Conservation (phyloP, 2,329 filamentous ascomycete species). For the Aspergillus calidoustus region DNA sequence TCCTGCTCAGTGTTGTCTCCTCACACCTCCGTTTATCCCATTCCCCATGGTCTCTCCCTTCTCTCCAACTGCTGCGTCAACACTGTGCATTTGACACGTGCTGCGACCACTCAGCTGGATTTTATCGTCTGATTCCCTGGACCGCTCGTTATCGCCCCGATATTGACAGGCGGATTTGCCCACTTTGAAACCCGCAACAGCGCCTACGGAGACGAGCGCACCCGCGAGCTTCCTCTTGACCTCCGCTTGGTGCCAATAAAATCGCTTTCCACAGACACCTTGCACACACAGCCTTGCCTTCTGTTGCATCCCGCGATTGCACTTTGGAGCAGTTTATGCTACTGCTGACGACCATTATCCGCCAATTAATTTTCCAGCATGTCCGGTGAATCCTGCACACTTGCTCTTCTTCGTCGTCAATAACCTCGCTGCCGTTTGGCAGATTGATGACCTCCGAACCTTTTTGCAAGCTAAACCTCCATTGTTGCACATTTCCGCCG, state of each 20-base stretch:
- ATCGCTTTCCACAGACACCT: slow-evolving; percentile 18
- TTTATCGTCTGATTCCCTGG: slow-evolving; percentile 7
- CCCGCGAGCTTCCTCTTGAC: slow-evolving; percentile 16
- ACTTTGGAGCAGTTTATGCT: slow-evolving; percentile 7
- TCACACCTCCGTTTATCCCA: not conserved
- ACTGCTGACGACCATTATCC: not conserved
- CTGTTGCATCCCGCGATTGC: slow-evolving; percentile 12
- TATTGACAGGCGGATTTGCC: slow-evolving; percentile 4
- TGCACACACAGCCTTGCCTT: slow-evolving; percentile 23
- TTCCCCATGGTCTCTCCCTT: slow-evolving; percentile 13
- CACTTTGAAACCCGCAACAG: slow-evolving; percentile 5
- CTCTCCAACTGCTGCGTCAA: slow-evolving; percentile 15
- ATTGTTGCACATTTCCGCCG: slow-evolving; percentile 20
- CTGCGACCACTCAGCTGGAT: slow-evolving; percentile 19
- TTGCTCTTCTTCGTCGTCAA: slow-evolving; percentile 24
- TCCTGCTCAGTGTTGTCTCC: not conserved
- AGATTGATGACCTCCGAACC: slow-evolving; percentile 28
- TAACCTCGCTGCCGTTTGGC: slow-evolving; percentile 28
- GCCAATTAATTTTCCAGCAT: slow-evolving; percentile 21
- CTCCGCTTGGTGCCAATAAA: slow-evolving; percentile 13
- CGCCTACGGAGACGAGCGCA: slow-evolving; percentile 13
- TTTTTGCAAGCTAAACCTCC: slow-evolving; percentile 22
- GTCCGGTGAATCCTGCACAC: slow-evolving; percentile 24
- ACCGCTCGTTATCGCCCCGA: not conserved
- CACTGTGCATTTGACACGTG: slow-evolving; percentile 25